These are phyloP conservation scores for Puccinia sorghi DNA, from an alignment of 1,284 basidiomycete genomes.

Conservation along the genomic window DNA sequence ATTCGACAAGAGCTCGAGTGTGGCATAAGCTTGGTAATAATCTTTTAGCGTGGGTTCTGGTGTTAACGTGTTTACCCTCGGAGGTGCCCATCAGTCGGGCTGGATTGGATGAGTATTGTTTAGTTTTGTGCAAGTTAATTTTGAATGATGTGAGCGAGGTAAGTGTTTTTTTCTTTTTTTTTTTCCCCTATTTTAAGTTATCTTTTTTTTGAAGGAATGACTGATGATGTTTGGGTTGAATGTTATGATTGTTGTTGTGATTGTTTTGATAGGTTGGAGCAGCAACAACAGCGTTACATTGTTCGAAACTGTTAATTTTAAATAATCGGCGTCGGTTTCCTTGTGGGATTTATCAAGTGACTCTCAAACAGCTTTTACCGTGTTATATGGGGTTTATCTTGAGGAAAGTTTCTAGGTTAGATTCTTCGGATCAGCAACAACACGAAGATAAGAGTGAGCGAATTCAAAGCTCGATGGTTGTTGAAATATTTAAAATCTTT, in stretches of 20 bases:
- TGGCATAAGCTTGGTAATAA: conserved; percentile 65
- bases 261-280: conserved; percentile 21
- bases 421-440: background rate
- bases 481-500: conserved; percentile 39
- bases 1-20: background rate
- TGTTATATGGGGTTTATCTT: conserved; percentile 15
- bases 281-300: conserved; percentile 38
- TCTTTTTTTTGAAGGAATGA: no score
- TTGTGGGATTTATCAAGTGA: conserved; percentile 21
- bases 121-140: conserved; percentile 73
- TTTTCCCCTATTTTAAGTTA: background rate
- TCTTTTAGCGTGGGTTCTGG: conserved; percentile 78
- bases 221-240: background rate
- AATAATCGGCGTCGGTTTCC: background rate
- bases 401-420: background rate
- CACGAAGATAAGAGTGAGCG: background rate
- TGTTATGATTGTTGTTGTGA: no score
- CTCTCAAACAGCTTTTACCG: conserved; percentile 23
- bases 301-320: conserved; percentile 43
- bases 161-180: background rate
- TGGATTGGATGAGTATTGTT: conserved; percentile 80
- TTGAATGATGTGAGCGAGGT: conserved; percentile 57
- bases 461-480: conserved; percentile 1
- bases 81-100: conserved; percentile 70
- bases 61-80: conserved; percentile 76